Base-by-base conservation (phyloP, 169 alveolate species). In the Eimeria maxima region DNA sequence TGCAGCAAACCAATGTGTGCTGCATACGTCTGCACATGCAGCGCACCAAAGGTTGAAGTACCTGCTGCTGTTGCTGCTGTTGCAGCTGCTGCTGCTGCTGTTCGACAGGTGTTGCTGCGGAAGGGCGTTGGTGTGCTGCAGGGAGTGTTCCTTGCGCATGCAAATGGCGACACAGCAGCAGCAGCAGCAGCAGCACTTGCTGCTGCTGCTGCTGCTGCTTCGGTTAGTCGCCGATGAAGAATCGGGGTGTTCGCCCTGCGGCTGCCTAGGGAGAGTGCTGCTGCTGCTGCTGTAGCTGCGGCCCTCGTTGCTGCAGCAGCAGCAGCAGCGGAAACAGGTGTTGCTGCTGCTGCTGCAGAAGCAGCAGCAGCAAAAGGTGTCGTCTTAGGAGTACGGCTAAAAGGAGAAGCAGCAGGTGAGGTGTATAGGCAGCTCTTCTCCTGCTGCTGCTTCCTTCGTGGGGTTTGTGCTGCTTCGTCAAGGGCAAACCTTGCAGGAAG, bases 171-270 rank as follows among this genome's bases (percentile, higher is more conserved):
- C n/a, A n/a, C n/a, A 60, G 76, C 69, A 38, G 92, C 78, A 83
- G 92, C 78, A 55, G 92, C 76, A 55, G 76, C 76, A 53, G 91
- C 91, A 53, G 91, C 91, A 53, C 57, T 76, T 8, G 33, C 24
- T n/a, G 91, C 91, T 44, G 92, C 92, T 29, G 92, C 92, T 55
- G 92, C 92, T 83, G 92, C 92, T 83, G 92, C 92, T 27, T n/a
- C 92, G 53, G 92, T 83, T 6, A 83, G 92, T 8, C 92, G 55
- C 50, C 92, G 53, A 69, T 83, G 92, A n/a, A 83, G 76, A 53
- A 83, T 50, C 44, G 92, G 92, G 76, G 92, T 83, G 33, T 57
- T 83, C 18, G 69, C 76, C 63, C 76, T 83, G 92, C 92, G 92
- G 76, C 92, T 83, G 50, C 92, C 92, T 11, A 83, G 92, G 53